These are phyloP conservation scores for Candida sakaeoensis DNA, from an alignment of 805 yeast genomes.

Conservation along the genomic window DNA sequence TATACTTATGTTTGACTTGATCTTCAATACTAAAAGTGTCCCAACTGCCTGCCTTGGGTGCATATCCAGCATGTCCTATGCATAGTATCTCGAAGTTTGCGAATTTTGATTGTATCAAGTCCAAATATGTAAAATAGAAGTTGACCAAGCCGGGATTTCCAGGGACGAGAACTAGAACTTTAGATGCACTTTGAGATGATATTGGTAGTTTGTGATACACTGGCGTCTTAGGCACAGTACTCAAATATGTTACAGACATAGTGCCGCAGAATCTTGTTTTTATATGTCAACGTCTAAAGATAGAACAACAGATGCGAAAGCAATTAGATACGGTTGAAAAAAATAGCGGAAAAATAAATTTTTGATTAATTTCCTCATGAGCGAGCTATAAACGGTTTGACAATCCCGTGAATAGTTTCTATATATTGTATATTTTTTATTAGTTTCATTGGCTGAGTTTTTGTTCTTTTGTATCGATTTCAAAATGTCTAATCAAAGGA, in stretches of 20 bases:
- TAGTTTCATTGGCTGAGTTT: no score
- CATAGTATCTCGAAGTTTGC: slow-evolving; percentile 53
- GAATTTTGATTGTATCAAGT: slow-evolving; percentile 33
- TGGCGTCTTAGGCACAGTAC: slow-evolving; percentile 17
- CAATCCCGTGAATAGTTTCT: no score
- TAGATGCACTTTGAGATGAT: slow-evolving; percentile 16
- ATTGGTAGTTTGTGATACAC: slow-evolving; percentile 21
- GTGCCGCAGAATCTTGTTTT: no score
- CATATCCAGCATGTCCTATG: slow-evolving; percentile 63
- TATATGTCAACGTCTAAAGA: no score
- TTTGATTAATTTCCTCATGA: no score
- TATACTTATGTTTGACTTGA: slow-evolving; percentile 58
- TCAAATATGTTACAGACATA: slow-evolving; percentile 8
- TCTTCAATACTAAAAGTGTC: slow-evolving; percentile 42
- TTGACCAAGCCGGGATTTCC: slow-evolving; percentile 77
- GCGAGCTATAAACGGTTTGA: no score
- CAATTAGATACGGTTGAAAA: no score
- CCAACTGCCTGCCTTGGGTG: slow-evolving; percentile 23
- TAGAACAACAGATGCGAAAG: no score
- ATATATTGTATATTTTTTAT: no score
- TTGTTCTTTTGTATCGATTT: slow-evolving; percentile 11
- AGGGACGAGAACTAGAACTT: slow-evolving; percentile 57
- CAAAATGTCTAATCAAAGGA: slow-evolving; percentile 10
- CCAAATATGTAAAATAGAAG: slow-evolving; percentile 56
- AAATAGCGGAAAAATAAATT: no score